Percentiles rank a stretch among this genome's conserved stretches.
Conservation (phyloP, 768 basidiomycete species). For the Sutorius australiensis region DNA sequence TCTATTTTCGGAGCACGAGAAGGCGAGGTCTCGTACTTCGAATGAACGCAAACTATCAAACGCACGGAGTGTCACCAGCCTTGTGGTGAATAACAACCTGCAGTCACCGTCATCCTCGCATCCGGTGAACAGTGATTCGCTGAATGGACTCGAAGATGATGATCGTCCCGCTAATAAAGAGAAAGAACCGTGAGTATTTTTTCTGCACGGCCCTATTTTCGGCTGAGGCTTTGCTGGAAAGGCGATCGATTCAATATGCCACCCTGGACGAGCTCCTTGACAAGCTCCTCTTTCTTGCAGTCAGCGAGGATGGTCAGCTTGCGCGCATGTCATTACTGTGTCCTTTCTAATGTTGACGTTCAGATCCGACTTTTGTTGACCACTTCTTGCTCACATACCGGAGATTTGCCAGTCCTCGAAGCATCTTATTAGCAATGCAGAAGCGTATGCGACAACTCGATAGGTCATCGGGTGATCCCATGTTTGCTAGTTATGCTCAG, state of each 20-base stretch:
- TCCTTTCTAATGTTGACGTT: slow-evolving; percentile 9
- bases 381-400: slow-evolving; percentile 85
- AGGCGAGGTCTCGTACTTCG: slow-evolving; percentile 25
- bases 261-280: slow-evolving; percentile 77
- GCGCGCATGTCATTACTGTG: slow-evolving; percentile 1
- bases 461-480: slow-evolving; percentile 67
- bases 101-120: slow-evolving; percentile 17
- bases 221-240: slow-evolving; percentile 21
- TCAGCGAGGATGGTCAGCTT: slow-evolving; percentile 75
- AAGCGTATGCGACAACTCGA: slow-evolving; percentile 79
- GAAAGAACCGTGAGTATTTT: slow-evolving; percentile 50
- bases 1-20: slow-evolving; percentile 42
- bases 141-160: slow-evolving; percentile 24
- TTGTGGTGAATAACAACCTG: slow-evolving; percentile 18
- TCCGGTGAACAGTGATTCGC: slow-evolving; percentile 10
- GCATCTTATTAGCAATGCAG: slow-evolving; percentile 81
- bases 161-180: slow-evolving; percentile 31
- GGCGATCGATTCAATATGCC: slow-evolving; percentile 65
- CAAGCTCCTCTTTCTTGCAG: slow-evolving; percentile 75
- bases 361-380: slow-evolving; percentile 73
- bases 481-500: slow-evolving; percentile 85
- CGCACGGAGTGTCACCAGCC: slow-evolving; percentile 27
- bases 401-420: slow-evolving; percentile 75
- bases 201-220: background rate
- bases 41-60: slow-evolving; percentile 30